Base-by-base conservation (phyloP, 1,284 basidiomycete genomes). In the Papiliotrema fonsecae region DNA sequence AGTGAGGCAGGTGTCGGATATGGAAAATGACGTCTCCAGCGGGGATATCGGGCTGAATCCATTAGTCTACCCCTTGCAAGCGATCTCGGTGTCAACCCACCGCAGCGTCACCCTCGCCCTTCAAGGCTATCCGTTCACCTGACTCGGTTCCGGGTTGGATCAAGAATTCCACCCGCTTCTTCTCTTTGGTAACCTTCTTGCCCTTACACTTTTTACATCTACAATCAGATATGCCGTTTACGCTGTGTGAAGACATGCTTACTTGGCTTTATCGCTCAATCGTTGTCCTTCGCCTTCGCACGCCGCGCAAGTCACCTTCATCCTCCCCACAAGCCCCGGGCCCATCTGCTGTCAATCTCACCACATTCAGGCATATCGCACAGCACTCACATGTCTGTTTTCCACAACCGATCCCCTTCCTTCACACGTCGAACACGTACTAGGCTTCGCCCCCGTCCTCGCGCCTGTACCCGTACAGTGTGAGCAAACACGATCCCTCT, bases 151-250 rank as follows among this genome's bases (percentile, higher is more conserved):
- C 93, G 47, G 83, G 84, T 62, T 93, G 88, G 38, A 97, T 80
- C 57, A 83, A 79, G 25, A 93, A 85, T 58, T 92, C 88, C 57
- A 89, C 83, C 44, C 87, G 82, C 42, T 86, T 88, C 77, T 92
- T 96, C 65, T 92, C 89, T 61, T 86, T 85, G 38, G 86, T 80
- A 0, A 84, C 87, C 69, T 86, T 87, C 47, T 81, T 79, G 9
- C 93, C 93, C 66, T 94, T 93, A 75, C 93, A 98, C 68, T 89
- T 93, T 74, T 92, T 97, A 77, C 93, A 97, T 55, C 88, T 92
- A 61, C 22, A n/a, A 14, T 35, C 16, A 41, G 26, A 7, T 30
- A n/a, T 10, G 27, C 10, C 22, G n/a, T n/a, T 21, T 4, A 22
- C 18, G 5, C 18, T 5, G 13, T 18, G 31, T n/a, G n/a, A 6